Base-by-base conservation (phyloP, 2,329 filamentous ascomycete species). In the Fusarium fujikuroi region DNA sequence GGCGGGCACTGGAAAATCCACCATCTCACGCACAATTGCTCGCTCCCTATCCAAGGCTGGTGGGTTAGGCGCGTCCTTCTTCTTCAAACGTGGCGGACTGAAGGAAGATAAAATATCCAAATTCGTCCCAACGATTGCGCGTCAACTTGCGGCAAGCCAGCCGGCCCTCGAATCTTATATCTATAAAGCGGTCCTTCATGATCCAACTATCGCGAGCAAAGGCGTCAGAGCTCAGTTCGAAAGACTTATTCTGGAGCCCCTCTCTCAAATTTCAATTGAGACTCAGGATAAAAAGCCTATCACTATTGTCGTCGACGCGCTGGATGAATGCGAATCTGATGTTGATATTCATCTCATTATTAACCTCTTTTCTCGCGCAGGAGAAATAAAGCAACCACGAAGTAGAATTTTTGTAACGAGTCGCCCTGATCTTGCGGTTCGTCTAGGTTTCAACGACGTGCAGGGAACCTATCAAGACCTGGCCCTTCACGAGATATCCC, bases 51-150 rank as follows among this genome's bases (percentile, higher is more conserved):
- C 28, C 4, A 2, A 30, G 15, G 0, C 30, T 8, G 18, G 52
- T 0, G 7, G 12, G 1, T 69, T 84, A 2, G 79, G 71, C 1
- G 81, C 80, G 0, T 82, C 79, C 10, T 86, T 86, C 70, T 85
- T 86, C 74, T 87, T 85, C 75, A 84, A 83, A 42, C 80, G 74
- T 59, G 83, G 79, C 2, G 81, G 81, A 49, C 69, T 58, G 0
- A 59, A 61, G 0, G 5, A 8, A 15, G 56, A 21, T 0, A 30
- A 10, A 0, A 23, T 50, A 4, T 19, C 14, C 1, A 37, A 21
- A 15, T 4, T 63, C 4, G 4, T 63, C 1, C 2, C 61, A 0
- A 52, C 21, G 0, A 52, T 63, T 1, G 32, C 58, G 3, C 57
- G 30, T 0, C 44, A 63, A 1, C 30, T 63, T 4, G 37, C 43